Evolutionary conservation across 2,329 filamentous ascomycete genomes (phyloP).

Genomic region (Sclerotinia subarctica): DNA sequence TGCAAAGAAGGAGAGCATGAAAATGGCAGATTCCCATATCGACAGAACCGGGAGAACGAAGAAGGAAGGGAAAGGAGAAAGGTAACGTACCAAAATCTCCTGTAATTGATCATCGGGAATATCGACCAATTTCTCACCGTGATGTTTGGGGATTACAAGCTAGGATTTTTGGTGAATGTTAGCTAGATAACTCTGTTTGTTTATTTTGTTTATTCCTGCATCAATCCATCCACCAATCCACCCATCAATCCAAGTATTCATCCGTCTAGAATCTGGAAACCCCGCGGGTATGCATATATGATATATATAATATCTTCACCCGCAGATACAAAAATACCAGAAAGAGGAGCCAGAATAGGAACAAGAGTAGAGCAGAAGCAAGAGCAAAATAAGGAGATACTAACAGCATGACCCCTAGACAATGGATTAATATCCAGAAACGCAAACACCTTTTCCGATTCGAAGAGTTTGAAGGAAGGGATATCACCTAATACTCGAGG

Average conservation of each 20-base stretch:
- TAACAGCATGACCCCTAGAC: constrained; percentile 82
- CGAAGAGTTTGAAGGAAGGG: constrained; percentile 92
- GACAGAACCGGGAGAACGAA: constrained; percentile 21
- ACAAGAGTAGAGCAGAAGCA: not conserved
- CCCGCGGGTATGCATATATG: too few relatives aligned
- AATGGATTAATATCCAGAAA: constrained; percentile 96
- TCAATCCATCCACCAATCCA: too few relatives aligned
- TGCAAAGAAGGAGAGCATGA: too few relatives aligned
- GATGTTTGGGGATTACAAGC: constrained; percentile 95
- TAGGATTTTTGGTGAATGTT: constrained; percentile 17
- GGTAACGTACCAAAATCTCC: constrained; percentile 73
- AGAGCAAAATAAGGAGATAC: constrained; percentile 35
- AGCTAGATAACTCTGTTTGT: too few relatives aligned
- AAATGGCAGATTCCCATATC: not conserved
- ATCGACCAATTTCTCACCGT: constrained; percentile 87
- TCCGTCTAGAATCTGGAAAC: not conserved
- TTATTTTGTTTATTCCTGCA: not conserved
- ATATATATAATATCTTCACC: too few relatives aligned
- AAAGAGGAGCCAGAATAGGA: too few relatives aligned
- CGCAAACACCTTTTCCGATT: constrained; percentile 87
- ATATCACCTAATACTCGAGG: constrained; percentile 74
- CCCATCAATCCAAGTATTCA: not conserved
- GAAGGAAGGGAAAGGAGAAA: not conserved
- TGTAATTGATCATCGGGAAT: constrained; percentile 84
- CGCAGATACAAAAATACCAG: not conserved